Base-by-base conservation (phyloP, 371 early-diverging fungal species). In the Synchytrium microbalum region DNA sequence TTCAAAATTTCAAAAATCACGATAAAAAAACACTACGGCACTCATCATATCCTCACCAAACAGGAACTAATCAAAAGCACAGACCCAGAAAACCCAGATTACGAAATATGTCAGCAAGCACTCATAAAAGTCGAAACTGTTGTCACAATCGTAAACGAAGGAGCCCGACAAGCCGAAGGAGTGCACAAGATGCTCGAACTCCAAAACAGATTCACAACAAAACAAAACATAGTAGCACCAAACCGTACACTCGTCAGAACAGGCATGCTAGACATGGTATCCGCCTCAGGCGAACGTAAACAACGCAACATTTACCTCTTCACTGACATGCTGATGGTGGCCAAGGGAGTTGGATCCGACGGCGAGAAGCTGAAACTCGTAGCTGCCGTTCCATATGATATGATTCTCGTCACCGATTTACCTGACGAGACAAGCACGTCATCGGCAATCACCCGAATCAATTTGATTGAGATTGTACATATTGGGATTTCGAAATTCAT, bases 121-220 rank as follows among this genome's bases (percentile, higher is more conserved):
- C 64, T 77, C 2, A 51, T 62, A 53, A 74, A 77, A 59, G 72
- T 81, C 58, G 74, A 79, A 54, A 74, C 76, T 0, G 79, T 81
- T 10, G 77, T 81, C 26, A 71, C 76, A 3, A 75, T 76, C 58
- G 74, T 81, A 51, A 81, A 81, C 61, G 79, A 81, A 58, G 75
- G 75, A 23, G 66, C 77, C 0, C 62, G 77, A 31, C 77, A 74
- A 54, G 73, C 75, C 3, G 81, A 78, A 62, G 64, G 54, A 32
- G 73, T 77, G 23, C 69, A 79, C 29, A 74, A 72, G 61, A 72
- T 77, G 73, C 32, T 81, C 27, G 75, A 78, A 52, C 54, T 80
- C 5, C 80, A 80, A 59, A 55, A 62, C 5, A 57, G 74, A 27
- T 69, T 80, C 32, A 69, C 68, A 2, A 65, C 67, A 76, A 72